Evolutionary conservation across 1,284 basidiomycete genomes (phyloP).

Genomic region (Heterobasidion parviporum): DNA sequence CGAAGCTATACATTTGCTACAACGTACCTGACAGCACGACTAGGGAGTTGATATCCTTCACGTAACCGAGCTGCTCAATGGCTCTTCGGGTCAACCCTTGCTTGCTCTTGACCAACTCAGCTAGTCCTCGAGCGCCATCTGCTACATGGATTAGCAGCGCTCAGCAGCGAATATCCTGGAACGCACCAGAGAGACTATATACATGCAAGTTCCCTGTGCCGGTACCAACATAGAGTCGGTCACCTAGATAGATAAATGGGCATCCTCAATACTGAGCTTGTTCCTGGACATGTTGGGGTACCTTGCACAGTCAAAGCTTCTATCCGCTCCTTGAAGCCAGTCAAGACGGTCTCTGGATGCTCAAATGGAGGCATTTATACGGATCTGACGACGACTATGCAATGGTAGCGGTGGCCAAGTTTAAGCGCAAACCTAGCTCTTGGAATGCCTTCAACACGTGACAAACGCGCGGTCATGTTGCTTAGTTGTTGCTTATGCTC

Average conservation of each 20-base stretch:
- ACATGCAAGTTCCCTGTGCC: conserved; percentile 63
- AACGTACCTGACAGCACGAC: conserved; percentile 73
- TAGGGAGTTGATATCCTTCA: conserved; percentile 78
- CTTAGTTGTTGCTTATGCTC: no score
- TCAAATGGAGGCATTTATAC: conserved; percentile 38
- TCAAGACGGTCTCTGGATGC: conserved; percentile 27
- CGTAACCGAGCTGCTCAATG: conserved; percentile 81
- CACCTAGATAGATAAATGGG: conserved; percentile 36
- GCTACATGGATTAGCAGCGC: conserved; percentile 2
- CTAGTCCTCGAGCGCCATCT: conserved; percentile 25
- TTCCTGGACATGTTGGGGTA: conserved; percentile 7
- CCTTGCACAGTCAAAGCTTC: conserved; percentile 48
- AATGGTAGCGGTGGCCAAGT: background rate
- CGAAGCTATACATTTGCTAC: background rate
- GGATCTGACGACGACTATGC: background rate
- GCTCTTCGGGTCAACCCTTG: conserved; percentile 55
- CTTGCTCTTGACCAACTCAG: conserved; percentile 58
- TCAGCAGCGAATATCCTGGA: background rate
- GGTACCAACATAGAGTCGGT: conserved; percentile 73
- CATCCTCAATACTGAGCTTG: background rate
- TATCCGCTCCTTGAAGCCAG: conserved; percentile 38
- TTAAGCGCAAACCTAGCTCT: no score
- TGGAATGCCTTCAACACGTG: no score
- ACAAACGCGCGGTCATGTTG: no score
- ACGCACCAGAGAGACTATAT: conserved; percentile 39